phyloP scores from a whole-genome alignment of 345 rosid species.

The Erodium maritimum region DNA sequence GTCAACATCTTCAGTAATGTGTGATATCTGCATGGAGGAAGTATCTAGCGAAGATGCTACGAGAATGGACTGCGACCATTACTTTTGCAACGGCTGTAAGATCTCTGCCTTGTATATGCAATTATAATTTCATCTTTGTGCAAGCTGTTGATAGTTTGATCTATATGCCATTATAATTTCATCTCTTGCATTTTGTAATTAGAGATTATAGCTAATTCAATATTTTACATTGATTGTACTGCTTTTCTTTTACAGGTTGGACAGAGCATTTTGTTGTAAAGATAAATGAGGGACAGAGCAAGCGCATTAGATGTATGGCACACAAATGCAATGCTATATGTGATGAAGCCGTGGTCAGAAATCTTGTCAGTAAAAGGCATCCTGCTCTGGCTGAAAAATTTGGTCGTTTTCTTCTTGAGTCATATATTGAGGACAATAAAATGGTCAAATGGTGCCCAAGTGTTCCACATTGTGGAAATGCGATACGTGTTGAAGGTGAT shows the following conservation, averaged over 20 bases:
- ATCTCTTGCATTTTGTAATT: too few species aligned
- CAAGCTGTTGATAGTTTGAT: too few species aligned
- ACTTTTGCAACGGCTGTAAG: slow-evolving; percentile 75
- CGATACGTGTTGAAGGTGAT: slow-evolving; percentile 73
- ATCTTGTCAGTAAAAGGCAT: slow-evolving; percentile 57
- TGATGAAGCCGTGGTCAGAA: slow-evolving; percentile 71
- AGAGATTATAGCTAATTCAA: slow-evolving; percentile 1
- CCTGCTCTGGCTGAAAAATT: slow-evolving; percentile 76
- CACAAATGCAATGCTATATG: slow-evolving; percentile 76
- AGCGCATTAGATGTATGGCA: slow-evolving; percentile 85
- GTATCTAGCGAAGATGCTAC: slow-evolving; percentile 37
- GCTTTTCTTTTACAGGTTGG: slow-evolving; percentile 49
- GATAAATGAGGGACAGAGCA: slow-evolving; percentile 91
- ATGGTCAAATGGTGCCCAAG: slow-evolving; percentile 99
- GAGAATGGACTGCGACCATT: slow-evolving; percentile 79
- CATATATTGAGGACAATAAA: slow-evolving; percentile 89
- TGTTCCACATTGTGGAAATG: slow-evolving; percentile 87
- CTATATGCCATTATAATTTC: too few species aligned
- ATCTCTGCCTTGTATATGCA: not conserved
- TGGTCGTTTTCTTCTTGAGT: slow-evolving; percentile 85
- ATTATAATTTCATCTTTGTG: too few species aligned
- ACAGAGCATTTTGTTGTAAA: slow-evolving; percentile 77
- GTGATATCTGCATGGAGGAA: slow-evolving; percentile 79
- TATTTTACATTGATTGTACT: slow-evolving; percentile 4
- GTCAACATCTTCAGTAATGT: slow-evolving; percentile 22